Evolutionary conservation across 1,139 yeast species (phyloP).

Genomic region (Debaryomyces psychrophilus): DNA sequence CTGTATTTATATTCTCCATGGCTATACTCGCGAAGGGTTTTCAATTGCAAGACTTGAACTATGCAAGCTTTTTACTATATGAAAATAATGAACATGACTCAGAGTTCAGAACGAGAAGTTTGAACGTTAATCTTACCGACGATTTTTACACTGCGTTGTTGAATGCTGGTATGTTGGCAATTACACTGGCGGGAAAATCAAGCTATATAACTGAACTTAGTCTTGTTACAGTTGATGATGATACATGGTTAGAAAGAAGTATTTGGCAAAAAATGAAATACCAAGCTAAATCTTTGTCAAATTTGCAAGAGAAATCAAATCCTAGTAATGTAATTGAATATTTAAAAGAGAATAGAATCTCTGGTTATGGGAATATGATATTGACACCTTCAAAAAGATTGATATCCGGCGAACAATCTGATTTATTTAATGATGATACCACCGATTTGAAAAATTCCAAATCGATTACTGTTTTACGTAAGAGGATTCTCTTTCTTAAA

Average conservation of each 20-base stretch:
- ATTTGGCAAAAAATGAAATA: constrained; percentile 26
- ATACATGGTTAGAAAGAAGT: constrained; percentile 62
- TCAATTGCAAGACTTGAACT: constrained; percentile 46
- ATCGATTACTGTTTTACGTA: constrained; percentile 24
- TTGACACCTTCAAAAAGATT: constrained; percentile 32
- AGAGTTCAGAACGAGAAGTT: constrained; percentile 34
- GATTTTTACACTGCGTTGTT: constrained; percentile 68
- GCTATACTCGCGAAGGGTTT: constrained; percentile 67
- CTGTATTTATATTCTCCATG: constrained; percentile 52
- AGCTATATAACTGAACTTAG: constrained; percentile 66
- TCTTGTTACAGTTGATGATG: constrained; percentile 47
- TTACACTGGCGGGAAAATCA: constrained; percentile 66
- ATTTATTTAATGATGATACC: constrained; percentile 14
- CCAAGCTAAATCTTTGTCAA: neutral
- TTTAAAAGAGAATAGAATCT: constrained; percentile 21
- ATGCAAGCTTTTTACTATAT: constrained; percentile 46
- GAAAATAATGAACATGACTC: constrained; percentile 35
- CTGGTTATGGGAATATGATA: constrained; percentile 42
- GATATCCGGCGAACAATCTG: constrained; percentile 20
- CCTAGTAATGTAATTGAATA: constrained; percentile 17
- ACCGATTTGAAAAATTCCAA: constrained; percentile 16
- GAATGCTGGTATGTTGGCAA: constrained; percentile 62
- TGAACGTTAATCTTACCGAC: constrained; percentile 46
- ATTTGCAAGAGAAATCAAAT: constrained; percentile 11
- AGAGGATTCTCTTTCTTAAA: constrained; percentile 23